phyloP scores from a whole-genome alignment of 2,329 filamentous ascomycete genomes.

The Ophiostoma australiae region DNA sequence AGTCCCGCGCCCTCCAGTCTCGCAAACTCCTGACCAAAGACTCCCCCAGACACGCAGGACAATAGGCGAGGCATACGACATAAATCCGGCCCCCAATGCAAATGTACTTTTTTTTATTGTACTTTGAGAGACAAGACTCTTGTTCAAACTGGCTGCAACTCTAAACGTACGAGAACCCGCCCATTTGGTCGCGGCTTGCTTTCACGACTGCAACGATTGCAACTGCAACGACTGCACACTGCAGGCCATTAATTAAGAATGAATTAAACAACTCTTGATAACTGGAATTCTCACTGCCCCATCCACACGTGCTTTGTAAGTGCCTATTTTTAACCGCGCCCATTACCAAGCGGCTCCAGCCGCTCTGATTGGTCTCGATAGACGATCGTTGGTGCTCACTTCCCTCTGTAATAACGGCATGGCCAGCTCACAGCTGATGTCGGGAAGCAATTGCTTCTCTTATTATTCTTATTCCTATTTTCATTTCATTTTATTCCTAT shows the following conservation, averaged over 20 bases:
- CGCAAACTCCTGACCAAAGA: neutral
- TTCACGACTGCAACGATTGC: neutral
- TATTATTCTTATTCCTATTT: no score
- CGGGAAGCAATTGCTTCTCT: neutral
- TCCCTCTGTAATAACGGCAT: neutral
- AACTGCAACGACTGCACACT: neutral
- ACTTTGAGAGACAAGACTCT: no score
- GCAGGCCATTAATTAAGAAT: neutral
- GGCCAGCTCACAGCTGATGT: neutral
- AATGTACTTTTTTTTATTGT: neutral
- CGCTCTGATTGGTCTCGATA: slow-evolving; percentile 21
- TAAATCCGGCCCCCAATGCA: neutral
- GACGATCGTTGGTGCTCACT: slow-evolving; percentile 2
- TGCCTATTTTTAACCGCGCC: slow-evolving; percentile 26
- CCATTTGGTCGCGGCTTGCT: slow-evolving; percentile 16
- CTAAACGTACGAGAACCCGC: slow-evolving; percentile 8
- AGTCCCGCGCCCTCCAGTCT: no score
- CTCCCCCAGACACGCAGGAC: neutral
- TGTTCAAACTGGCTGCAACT: neutral
- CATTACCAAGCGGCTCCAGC: slow-evolving; percentile 25
- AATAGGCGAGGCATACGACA: neutral
- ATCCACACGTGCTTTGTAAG: slow-evolving; percentile 27
- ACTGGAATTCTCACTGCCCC: neutral
- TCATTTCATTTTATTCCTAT: no score
- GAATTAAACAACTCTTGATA: neutral